Base-by-base conservation (phyloP, 371 early-diverging fungal species). In the Mortierella sp. region DNA sequence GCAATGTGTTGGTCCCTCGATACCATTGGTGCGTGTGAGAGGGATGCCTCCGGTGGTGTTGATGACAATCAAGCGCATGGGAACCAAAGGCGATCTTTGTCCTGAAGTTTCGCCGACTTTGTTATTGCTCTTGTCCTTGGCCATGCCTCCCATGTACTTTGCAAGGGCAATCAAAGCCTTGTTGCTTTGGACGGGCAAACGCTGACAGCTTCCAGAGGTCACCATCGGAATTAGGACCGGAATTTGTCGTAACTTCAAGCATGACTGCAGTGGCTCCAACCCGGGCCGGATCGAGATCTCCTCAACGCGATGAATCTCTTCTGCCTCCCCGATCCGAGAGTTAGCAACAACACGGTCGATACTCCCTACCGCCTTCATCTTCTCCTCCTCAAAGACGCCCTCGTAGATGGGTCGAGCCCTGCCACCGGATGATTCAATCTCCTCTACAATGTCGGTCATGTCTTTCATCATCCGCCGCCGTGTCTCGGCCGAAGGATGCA, bases 351-450 rank as follows among this genome's bases (percentile, higher is more conserved):
- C 58, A n/a, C 38, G 57, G 14, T 28, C 58, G 16, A 50, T 16
- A 3, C 3, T n/a, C n/a, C n/a, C 58, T 14, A 13, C 58, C 26
- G 48, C 50, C 3, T 28, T 21, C 44, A 47, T 19, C 16, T 14
- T 80, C 77, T 38, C 60, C 68, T 78, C 80, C 31, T 78, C 79
- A 80, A 94, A 93, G 47, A 94, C 84, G 72, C 90, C 91, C 47
- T 86, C 89, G 74, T 89, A 92, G 28, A 96, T 77, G 4, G 95
- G 90, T 47, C 94, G 90, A 5, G 96, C 94, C n/a, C 92, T 88
- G 21, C 96, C 96, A 16, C 96, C 96, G n/a, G 92, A 93, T 13
- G 82, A 84, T 58, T 97, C 96, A 72, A 97, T 93, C 7, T 92
- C 91, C 72, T 96, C 95, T 0, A 93, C 93, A 19, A 97, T 78